Conservation (phyloP, 1,284 basidiomycete species). For the Termitomyces sp. region DNA sequence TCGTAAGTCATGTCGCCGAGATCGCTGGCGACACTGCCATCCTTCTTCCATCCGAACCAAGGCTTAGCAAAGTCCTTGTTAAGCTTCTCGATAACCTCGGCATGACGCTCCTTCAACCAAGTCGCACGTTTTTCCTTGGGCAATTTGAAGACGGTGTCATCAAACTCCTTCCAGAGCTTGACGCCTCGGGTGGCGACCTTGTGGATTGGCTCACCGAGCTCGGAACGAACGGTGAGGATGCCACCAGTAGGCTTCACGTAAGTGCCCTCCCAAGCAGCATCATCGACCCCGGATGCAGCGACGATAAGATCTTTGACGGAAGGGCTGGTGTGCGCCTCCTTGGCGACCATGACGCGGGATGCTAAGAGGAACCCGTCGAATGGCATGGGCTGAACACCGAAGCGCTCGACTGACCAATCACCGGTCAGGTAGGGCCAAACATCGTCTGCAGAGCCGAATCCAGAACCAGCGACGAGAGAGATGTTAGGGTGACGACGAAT, state of each 20-base stretch:
- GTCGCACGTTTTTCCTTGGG: slow-evolving; percentile 90
- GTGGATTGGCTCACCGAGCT: slow-evolving; percentile 98
- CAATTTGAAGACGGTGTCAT: slow-evolving; percentile 91
- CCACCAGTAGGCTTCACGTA: slow-evolving; percentile 94
- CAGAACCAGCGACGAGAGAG: slow-evolving; percentile 90
- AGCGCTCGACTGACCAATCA: slow-evolving; percentile 85
- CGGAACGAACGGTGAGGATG: slow-evolving; percentile 94
- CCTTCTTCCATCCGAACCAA: slow-evolving; percentile 95
- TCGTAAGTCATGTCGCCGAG: slow-evolving; percentile 98
- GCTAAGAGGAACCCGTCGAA: slow-evolving; percentile 98
- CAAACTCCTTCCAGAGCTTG: slow-evolving; percentile 98
- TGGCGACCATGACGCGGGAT: slow-evolving; percentile 96
- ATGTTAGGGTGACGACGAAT: slow-evolving; percentile 91
- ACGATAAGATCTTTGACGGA: slow-evolving; percentile 97
- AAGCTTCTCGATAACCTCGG: slow-evolving; percentile 87
- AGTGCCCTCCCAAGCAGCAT: slow-evolving; percentile 91
- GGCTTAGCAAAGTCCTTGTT: slow-evolving; percentile 97
- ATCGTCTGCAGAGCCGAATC: slow-evolving; percentile 93
- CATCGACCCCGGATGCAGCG: slow-evolving; percentile 88
- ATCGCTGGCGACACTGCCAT: slow-evolving; percentile 79
- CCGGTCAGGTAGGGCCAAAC: slow-evolving; percentile 97
- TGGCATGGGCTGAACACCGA: slow-evolving; percentile 93
- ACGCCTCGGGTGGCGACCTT: slow-evolving; percentile 97
- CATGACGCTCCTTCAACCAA: slow-evolving; percentile 85
- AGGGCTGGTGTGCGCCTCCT: slow-evolving; percentile 93